phyloP scores from a whole-genome alignment of 768 basidiomycete genomes.

The Obba rivulosa region DNA sequence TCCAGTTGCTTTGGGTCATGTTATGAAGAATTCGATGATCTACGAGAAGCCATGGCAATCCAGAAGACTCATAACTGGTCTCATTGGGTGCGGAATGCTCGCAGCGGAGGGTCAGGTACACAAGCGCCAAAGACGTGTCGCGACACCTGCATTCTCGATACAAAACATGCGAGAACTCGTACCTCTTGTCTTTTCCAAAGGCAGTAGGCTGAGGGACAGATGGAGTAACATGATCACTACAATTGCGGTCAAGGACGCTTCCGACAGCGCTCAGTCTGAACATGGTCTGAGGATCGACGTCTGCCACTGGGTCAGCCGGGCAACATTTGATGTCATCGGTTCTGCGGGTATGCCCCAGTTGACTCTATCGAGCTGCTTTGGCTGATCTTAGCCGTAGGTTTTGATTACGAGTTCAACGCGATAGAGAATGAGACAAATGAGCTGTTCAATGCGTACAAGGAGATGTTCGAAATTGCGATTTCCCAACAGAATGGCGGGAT shows the following conservation, averaged over 20 bases:
- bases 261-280: background rate
- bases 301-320: slow-evolving; percentile 74
- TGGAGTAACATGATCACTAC: slow-evolving; percentile 48
- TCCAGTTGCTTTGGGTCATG: slow-evolving; percentile 65
- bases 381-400: slow-evolving; percentile 42
- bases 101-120: slow-evolving; percentile 75
- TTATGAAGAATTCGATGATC: slow-evolving; percentile 63
- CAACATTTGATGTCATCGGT: slow-evolving; percentile 89
- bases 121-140: slow-evolving; percentile 74
- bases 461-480: slow-evolving; percentile 75
- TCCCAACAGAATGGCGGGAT: slow-evolving; percentile 51
- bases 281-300: slow-evolving; percentile 54
- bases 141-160: slow-evolving; percentile 73
- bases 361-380: background rate
- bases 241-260: background rate
- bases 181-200: slow-evolving; percentile 69
- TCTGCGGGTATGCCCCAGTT: slow-evolving; percentile 54
- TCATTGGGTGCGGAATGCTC: slow-evolving; percentile 83
- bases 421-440: slow-evolving; percentile 77
- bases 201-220: slow-evolving; percentile 51
- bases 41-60: slow-evolving; percentile 87
- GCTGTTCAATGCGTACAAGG: slow-evolving; percentile 73
- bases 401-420: slow-evolving; percentile 83
- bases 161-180: slow-evolving; percentile 70
- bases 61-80: slow-evolving; percentile 61